Percentiles rank a stretch among this genome's conserved stretches.
Evolutionary conservation across 148 eudicot genomes (phyloP).

Genomic region (Rhododendron williamsianum): DNA sequence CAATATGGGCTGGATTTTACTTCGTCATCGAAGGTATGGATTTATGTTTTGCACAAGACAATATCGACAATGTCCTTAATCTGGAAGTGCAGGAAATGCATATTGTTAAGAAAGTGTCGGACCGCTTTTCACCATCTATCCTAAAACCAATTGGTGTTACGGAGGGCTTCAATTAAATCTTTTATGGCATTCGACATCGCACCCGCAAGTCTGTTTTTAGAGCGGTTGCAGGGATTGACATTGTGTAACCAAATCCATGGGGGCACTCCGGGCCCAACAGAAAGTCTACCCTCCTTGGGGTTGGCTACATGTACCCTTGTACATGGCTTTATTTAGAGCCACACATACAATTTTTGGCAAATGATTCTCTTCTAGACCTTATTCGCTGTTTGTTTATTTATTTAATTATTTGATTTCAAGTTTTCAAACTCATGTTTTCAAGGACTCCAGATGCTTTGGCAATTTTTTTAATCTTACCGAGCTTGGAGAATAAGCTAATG

Average conservation of each 20-base stretch:
- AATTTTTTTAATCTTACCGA: neutral
- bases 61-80: neutral
- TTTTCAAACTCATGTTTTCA: neutral
- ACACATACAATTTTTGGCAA: neutral
- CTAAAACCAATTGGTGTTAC: too few relatives aligned
- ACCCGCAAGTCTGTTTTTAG: too few relatives aligned
- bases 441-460: neutral
- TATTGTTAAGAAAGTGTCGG: neutral
- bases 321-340: neutral
- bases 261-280: too few relatives aligned
- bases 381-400: neutral
- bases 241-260: too few relatives aligned
- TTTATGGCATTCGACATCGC: too few relatives aligned
- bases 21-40: constrained; percentile 57
- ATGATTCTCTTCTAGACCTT: neutral
- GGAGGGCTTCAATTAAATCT: too few relatives aligned
- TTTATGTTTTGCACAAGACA: neutral
- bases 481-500: neutral
- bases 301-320: neutral
- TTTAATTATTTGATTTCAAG: neutral
- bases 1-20: constrained; percentile 80
- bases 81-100: neutral
- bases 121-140: too few relatives aligned
- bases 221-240: too few relatives aligned
- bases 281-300: neutral